Evolutionary conservation across 495 filamentous ascomycete genomes (phyloP), one percentile per base, ranked within the genome.

Genomic region (Penicillium subrubescens): DNA sequence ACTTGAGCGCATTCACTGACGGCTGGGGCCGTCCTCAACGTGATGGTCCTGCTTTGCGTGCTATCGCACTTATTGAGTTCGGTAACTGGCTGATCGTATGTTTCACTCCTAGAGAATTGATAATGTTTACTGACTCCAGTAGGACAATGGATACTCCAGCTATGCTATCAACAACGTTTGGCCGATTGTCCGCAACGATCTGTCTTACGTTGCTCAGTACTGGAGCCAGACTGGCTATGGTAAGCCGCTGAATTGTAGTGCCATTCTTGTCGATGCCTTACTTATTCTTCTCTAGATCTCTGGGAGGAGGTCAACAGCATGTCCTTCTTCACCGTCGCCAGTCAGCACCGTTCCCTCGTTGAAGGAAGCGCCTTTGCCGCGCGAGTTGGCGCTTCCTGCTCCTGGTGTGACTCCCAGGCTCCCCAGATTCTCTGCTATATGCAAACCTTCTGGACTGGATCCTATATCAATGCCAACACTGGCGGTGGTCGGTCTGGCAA

Each of bases 21-120:
- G 69, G 70, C 8, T 92, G 90, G 90, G 89, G 88, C 1, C 86
- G 90, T 1, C 90, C 90, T 7, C 90, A 92, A 73, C 81, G 84
- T 8, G 90, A 92, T 67, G 90, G 90, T 0, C 90, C 90, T 21
- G 86, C 90, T 11, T 82, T 91, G 43, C 78, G 90, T 44, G 90
- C 90, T 2, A 89, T 85, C 19, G 84, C 89, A 3, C 71, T 88
- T 48, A 83, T 84, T 14, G 69, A 69, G 0, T 81, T 78, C 50
- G 76, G 74, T 0, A 62, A 77, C 54, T 77, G 73, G 71, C 60
- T 81, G 21, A 67, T 82, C 64, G 70, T 74, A 61, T 25, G 67
- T 37, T 52, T 8, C 19, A 7, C 19, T 17, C 2, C 19, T 14
- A 3, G 1, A 25, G 11, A 39, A 7, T 29, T 11, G 25, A 50